Percentiles rank a stretch among this genome's conserved stretches.
Conservation (phyloP, 495 filamentous ascomycete species). For the Penicillium antarcticum region DNA sequence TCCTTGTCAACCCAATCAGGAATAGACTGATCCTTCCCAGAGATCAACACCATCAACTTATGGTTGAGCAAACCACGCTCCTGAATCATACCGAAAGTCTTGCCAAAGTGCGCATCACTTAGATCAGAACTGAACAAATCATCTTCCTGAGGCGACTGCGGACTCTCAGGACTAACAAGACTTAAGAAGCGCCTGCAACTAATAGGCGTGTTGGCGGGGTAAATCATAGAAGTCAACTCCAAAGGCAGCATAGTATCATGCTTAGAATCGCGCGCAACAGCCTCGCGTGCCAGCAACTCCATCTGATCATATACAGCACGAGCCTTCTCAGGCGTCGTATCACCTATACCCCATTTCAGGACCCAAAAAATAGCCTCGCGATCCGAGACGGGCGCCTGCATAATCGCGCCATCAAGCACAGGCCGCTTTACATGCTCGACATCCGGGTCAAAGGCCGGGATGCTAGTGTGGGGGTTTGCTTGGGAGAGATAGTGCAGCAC, state of each 20-base stretch:
- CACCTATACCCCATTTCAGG: conserved; percentile 18
- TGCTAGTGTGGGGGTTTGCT: conserved; percentile 29
- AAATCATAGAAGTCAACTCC: conserved; percentile 29
- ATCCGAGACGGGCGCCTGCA: conserved; percentile 75
- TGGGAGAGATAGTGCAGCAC: conserved; percentile 65
- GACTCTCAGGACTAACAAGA: conserved; percentile 52
- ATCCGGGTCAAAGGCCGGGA: conserved; percentile 26
- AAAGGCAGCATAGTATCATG: conserved; percentile 34
- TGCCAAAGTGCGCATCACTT: conserved; percentile 48
- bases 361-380: conserved; percentile 56
- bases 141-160: conserved; percentile 62
- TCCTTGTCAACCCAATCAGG: conserved; percentile 61
- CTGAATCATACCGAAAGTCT: conserved; percentile 62
- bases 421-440: conserved; percentile 29
- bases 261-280: conserved; percentile 6
- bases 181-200: conserved; percentile 63
- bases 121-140: conserved; percentile 88
- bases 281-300: conserved; percentile 27
- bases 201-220: conserved; percentile 47
- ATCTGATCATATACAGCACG: conserved; percentile 21
- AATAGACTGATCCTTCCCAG: conserved; percentile 68
- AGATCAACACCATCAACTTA: conserved; percentile 52
- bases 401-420: conserved; percentile 66
- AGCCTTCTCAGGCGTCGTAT: conserved; percentile 18
- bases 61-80: conserved; percentile 49